Base-by-base conservation (phyloP, 257 asterid genomes). In the Petunia axillaris region DNA sequence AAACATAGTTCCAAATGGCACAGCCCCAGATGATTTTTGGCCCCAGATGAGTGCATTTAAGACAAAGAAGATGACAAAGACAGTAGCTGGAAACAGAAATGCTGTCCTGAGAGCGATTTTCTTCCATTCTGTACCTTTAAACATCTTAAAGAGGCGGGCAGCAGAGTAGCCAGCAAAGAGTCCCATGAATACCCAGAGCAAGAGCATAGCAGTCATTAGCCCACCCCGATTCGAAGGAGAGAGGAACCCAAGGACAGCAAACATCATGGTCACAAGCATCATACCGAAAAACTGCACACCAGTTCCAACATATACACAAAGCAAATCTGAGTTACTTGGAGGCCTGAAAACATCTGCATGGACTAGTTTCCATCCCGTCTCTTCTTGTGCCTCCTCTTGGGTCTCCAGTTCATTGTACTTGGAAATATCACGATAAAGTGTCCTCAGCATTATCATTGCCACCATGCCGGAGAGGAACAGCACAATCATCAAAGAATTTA, bases 401-500 rank as follows among this genome's bases (percentile, higher is more conserved):
- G 94, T 87, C 85, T 92, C 97, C 4, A 92, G 96, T 44, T 92
- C 94, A 1, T 91, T 92, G 85, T 92, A 92, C 68, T 85, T 89
- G 64, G 95, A 90, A 84, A 92, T 92, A 81, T 92, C 97, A 8
- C 97, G 93, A 76, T 88, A 92, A 58, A 92, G 93, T 46, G 93
- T 92, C 14, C 93, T 87, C 64, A 92, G 83, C 93, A 92, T 92
- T 80, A 92, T 89, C 95, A 92, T 89, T 0, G 97, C 97, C 4
- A 92, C 97, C 94, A 91, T 91, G 62, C 96, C 96, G 1, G 96
- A 91, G 76, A 91, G 96, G 93, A 92, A 91, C 86, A 92, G 96
- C 38, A 92, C 95, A 40, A 91, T 92, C 93, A 92, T 91, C 38
- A 92, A 84, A 78, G 97, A 92, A 55, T 92, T 91, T 6, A 92